Evolutionary conservation across 2,329 filamentous ascomycete species (phyloP).

Genomic region (Diplocarpon mali): DNA sequence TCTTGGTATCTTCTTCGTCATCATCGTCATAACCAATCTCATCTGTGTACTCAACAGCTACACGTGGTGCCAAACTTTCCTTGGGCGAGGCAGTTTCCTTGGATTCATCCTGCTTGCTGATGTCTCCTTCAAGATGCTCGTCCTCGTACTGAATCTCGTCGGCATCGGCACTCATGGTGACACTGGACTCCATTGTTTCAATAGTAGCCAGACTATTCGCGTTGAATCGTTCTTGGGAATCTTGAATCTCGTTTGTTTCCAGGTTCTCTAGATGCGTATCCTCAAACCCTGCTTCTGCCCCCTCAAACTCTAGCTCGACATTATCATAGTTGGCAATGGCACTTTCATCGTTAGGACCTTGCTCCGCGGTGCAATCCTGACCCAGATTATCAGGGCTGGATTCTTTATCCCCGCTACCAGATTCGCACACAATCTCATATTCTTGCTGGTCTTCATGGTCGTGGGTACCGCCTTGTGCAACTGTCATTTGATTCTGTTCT

Average conservation of each 20-base stretch:
- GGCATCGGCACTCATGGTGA: slow-evolving; percentile 29
- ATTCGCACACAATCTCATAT: not conserved
- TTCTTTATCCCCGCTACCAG: not conserved
- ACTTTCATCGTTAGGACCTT: not conserved
- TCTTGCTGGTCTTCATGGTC: not conserved
- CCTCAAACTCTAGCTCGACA: slow-evolving; percentile 1
- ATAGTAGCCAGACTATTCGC: slow-evolving; percentile 9
- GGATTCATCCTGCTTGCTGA: slow-evolving; percentile 23
- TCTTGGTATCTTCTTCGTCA: slow-evolving; percentile 11
- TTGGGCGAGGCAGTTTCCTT: not conserved
- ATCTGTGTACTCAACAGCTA: slow-evolving; percentile 18
- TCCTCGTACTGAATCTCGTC: slow-evolving; percentile 28
- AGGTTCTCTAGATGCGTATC: not conserved
- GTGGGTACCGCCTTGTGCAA: not conserved
- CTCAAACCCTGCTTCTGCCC: not conserved
- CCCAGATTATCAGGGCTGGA: not conserved
- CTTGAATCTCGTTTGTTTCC: not conserved
- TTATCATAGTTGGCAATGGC: not conserved
- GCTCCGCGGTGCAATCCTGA: not conserved
- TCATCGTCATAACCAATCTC: slow-evolving; percentile 25
- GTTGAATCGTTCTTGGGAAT: not conserved
- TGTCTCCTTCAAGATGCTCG: slow-evolving; percentile 26
- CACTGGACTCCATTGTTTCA: slow-evolving; percentile 24
- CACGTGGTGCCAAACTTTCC: slow-evolving; percentile 24
- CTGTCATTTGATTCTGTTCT: slow-evolving; percentile 1